Base-by-base conservation (phyloP, 805 yeast genomes). In the Kodamaea lidongshanica region DNA sequence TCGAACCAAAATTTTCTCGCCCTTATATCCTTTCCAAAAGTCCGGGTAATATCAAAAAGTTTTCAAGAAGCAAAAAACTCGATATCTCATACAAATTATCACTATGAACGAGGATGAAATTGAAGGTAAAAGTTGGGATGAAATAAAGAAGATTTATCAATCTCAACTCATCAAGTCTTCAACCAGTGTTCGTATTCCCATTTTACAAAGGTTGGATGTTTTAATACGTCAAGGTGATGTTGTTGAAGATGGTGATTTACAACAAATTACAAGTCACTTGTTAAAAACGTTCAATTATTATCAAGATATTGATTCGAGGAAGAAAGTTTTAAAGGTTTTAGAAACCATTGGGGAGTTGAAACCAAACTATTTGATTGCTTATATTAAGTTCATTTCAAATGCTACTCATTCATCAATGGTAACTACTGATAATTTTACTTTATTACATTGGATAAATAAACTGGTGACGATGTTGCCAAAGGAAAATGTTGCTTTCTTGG, bases 391-490 rank as follows among this genome's bases (percentile, higher is more conserved):
- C 42, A 58, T 76, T 24, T 46, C 65, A 5, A 37, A 45, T 2
- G 47, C 42, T 12, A 52, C 55, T 2, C 42, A 38, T 10, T 43
- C 45, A 11, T 43, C 65, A n/a, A 60, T 69, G 35, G 81, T 89
- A 1, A 49, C 69, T 4, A 58, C 72, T 2, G 84, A 76, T 50
- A 58, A 77, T 37, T 48, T 76, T 39, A 67, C 78, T 16, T 52
- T 81, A 15, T 56, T 81, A 23, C 62, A 65, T 11, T 81, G 88
- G 87, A 53, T 64, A 26, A 62, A 66, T 48, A 50, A 27, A 44
- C 72, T 50, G 25, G 58, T 15, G 38, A 50, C 24, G 11, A 33
- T 28, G 16, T 22, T 29, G 21, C 19, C 28, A 23, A 14, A 14
- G 17, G 18, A 24, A 4, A 9, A 15, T 12, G 37, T 33, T 27